These are phyloP conservation scores for Sphagnum fallax DNA, from an alignment of 228 moss, liverwort and hornwort species.

Conservation along the genomic window DNA sequence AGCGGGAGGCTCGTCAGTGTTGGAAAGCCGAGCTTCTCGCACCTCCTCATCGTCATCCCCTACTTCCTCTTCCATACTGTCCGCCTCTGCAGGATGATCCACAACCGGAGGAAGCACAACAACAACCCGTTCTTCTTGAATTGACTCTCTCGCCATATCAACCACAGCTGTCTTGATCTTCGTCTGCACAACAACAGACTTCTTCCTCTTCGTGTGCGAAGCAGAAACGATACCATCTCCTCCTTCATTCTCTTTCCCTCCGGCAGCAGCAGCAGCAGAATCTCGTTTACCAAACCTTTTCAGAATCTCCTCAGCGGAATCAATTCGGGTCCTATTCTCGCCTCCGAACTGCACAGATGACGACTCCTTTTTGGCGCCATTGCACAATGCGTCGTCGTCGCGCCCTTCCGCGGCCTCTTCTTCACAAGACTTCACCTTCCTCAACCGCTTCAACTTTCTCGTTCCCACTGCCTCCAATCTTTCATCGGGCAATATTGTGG, in stretches of 20 bases:
- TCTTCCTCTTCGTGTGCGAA: slow-evolving; percentile 5
- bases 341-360: neutral
- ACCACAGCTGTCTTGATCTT: slow-evolving; percentile 32
- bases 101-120: neutral
- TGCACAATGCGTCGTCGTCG: slow-evolving; percentile 4
- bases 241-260: slow-evolving; percentile 10
- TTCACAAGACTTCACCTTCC: neutral
- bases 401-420: slow-evolving; percentile 7
- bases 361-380: slow-evolving; percentile 2
- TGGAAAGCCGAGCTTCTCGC: neutral
- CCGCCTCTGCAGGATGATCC: neutral
- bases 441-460: neutral
- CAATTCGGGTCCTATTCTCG: slow-evolving; percentile 7
- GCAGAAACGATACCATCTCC: slow-evolving; percentile 9
- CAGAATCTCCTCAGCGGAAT: slow-evolving; percentile 12
- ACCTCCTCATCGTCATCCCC: slow-evolving; percentile 17
- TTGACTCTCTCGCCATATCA: slow-evolving; percentile 24
- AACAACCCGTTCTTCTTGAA: neutral
- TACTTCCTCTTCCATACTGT: slow-evolving; percentile 6
- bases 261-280: no score
- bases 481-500: no score
- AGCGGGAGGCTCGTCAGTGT: slow-evolving; percentile 17
- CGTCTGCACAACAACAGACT: slow-evolving; percentile 42
- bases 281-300: slow-evolving; percentile 33
- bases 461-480: neutral